phyloP scores from a whole-genome alignment of 371 early-diverging fungal species.

The Dichotomocladium elegans region DNA sequence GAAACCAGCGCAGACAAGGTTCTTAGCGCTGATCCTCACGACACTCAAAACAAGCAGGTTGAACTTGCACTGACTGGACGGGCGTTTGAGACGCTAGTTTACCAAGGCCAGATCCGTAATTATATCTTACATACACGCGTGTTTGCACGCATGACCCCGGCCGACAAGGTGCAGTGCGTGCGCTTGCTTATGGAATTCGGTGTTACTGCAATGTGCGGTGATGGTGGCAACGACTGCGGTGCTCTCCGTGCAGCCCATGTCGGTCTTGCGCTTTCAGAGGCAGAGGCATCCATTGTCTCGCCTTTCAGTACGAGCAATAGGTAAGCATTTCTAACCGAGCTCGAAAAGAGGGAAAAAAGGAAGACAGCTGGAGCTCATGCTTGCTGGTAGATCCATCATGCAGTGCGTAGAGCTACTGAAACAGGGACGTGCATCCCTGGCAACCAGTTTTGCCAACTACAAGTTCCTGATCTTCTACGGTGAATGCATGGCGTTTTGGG shows the following conservation, averaged over 20 bases:
- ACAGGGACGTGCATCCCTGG: conserved; percentile 71
- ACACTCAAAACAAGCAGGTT: conserved; percentile 23
- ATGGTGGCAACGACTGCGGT: conserved; percentile 98
- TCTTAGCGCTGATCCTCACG: conserved; percentile 15
- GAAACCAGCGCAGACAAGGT: conserved; percentile 4
- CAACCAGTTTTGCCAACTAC: conserved; percentile 72
- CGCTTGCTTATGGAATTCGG: conserved; percentile 45
- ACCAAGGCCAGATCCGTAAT: conserved; percentile 22
- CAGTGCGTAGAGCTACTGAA: conserved; percentile 64
- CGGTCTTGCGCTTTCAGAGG: conserved; percentile 86
- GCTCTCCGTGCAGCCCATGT: conserved; percentile 91
- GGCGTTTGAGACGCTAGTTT: conserved; percentile 53
- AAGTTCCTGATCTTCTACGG: conserved; percentile 77
- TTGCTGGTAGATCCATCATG: conserved; percentile 29
- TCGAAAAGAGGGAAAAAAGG: too few species aligned
- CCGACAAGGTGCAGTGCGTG: conserved; percentile 64
- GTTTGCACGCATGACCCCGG: conserved; percentile 78
- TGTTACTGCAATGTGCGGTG: conserved; percentile 94
- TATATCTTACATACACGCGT: conserved; percentile 54
- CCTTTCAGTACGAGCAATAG: conserved; percentile 68
- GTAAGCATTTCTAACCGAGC: too few species aligned
- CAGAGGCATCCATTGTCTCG: conserved; percentile 79
- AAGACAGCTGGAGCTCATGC: too few species aligned
- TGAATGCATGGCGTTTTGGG: conserved; percentile 61
- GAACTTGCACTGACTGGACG: conserved; percentile 69